These are phyloP conservation scores for Hyphodiscus sp. DNA, from an alignment of 2,329 filamentous ascomycete species.

Conservation along the genomic window DNA sequence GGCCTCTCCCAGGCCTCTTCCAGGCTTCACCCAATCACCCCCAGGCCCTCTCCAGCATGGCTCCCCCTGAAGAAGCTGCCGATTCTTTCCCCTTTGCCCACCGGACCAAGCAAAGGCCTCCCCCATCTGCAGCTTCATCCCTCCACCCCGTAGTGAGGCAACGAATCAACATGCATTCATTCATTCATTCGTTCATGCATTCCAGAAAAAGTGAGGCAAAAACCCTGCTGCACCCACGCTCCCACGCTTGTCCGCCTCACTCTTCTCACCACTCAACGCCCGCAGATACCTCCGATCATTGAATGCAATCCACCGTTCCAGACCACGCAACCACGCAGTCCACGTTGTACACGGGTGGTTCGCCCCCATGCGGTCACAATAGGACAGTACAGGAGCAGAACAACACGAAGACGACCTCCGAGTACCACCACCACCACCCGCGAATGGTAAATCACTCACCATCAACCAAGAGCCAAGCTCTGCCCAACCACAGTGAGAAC, in stretches of 20 bases:
- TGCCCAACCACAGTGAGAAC: not conserved
- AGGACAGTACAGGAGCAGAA: too few relatives aligned
- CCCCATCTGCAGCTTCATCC: too few relatives aligned
- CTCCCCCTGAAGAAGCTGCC: not conserved
- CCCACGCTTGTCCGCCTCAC: constrained; percentile 11
- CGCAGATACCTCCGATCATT: not conserved
- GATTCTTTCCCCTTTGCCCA: not conserved
- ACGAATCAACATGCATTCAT: constrained; percentile 21
- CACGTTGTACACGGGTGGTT: constrained; percentile 9
- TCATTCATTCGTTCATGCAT: constrained; percentile 6
- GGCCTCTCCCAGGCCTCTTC: too few relatives aligned
- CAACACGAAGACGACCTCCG: not conserved
- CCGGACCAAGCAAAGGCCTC: not conserved
- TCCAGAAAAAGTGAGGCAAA: not conserved
- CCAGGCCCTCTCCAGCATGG: not conserved
- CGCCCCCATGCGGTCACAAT: constrained; percentile 3
- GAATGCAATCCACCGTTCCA: not conserved
- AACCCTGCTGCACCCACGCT: too few relatives aligned
- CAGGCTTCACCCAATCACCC: too few relatives aligned
- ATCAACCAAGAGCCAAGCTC: not conserved
- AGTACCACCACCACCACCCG: not conserved
- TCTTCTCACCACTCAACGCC: constrained; percentile 10
- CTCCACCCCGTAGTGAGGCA: too few relatives aligned
- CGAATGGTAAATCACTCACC: not conserved
- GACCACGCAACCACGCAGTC: not conserved